These are phyloP conservation scores for Xerocomus tenax DNA, from an alignment of 1,284 basidiomycete species.

Conservation along the genomic window DNA sequence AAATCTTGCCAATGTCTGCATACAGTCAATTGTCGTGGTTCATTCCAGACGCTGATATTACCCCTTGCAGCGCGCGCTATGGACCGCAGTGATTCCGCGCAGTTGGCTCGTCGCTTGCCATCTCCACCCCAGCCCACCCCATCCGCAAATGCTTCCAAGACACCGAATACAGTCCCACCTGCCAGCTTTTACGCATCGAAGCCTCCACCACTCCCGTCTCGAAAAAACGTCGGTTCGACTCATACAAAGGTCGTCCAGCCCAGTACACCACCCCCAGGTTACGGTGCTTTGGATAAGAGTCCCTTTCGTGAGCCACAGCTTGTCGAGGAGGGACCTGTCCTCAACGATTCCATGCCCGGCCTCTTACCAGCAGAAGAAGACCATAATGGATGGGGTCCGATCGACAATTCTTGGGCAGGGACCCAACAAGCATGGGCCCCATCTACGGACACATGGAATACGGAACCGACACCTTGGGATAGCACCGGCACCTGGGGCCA, in stretches of 20 bases:
- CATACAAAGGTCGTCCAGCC: slow-evolving; percentile 27
- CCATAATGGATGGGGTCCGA: slow-evolving; percentile 8
- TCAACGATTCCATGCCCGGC: slow-evolving; percentile 25
- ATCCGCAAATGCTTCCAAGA: slow-evolving; percentile 15
- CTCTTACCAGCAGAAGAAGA: slow-evolving; percentile 22
- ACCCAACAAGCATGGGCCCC: slow-evolving; percentile 10
- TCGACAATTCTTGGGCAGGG: slow-evolving; percentile 19
- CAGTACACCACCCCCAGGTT: slow-evolving; percentile 26
- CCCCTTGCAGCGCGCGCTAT: slow-evolving; percentile 13
- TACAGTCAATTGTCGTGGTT: slow-evolving; percentile 1
- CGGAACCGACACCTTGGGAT: slow-evolving; percentile 25
- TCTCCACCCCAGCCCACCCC: slow-evolving; percentile 20
- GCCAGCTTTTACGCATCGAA: slow-evolving; percentile 27
- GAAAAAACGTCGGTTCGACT: slow-evolving; percentile 27
- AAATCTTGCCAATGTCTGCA: slow-evolving; percentile 3
- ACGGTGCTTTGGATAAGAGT: slow-evolving; percentile 20
- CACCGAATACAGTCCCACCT: slow-evolving; percentile 22
- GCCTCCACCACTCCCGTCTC: slow-evolving; percentile 29
- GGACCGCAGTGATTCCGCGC: slow-evolving; percentile 23
- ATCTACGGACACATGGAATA: slow-evolving; percentile 17
- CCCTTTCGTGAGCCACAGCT: slow-evolving; percentile 43
- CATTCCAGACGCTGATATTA: slow-evolving; percentile 9
- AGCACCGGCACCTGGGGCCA: slow-evolving; percentile 18
- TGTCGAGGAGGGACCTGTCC: slow-evolving; percentile 32
- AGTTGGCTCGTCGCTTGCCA: slow-evolving; percentile 17